Evolutionary conservation across 257 asterid species (phyloP), one percentile per base, ranked within the genome.

Genomic region (Solanum paucissectum): DNA sequence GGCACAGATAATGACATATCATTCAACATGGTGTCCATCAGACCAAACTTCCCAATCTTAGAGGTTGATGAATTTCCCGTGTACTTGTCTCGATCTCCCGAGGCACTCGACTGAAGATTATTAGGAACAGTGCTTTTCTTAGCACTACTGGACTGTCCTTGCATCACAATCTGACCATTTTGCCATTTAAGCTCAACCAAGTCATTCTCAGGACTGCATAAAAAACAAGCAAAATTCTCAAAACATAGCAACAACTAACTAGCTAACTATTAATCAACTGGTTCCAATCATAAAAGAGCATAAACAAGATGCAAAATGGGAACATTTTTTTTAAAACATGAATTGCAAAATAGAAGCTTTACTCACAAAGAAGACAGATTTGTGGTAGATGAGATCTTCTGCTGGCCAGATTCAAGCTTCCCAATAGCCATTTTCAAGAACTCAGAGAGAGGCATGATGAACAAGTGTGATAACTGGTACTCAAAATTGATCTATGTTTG

Each of bases 381-480:
- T 27, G 91, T 21, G 7, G 91, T 86, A 77, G 77, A 85, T 13
- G 88, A 52, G 12, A 88, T 71, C 77, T 66, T 92, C 84, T 86
- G 94, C 55, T 91, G 94, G 60, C 89, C 87, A 86, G 94, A 90
- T 87, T 92, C 98, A 85, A 90, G 91, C 88, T 93, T 94, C 81
- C 93, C 94, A 85, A 93, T 91, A 85, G 94, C 94, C 96, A 95
- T 86, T 88, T 96, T 93, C 90, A 94, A 89, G 37, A 94, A 95
- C 94, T 97, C 99, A 6, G 95, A 93, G 72, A 96, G 94, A 86
- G 99, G 98, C 98, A 97, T 95, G 91, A 71, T 87, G 90, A 77
- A 88, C 73, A 89, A 75, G 66, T 68, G 84, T 20, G 25, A 64
- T 83, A 87, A 86, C 49, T n/a, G 75, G 72, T 25, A 40, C 64